Base-by-base conservation (phyloP, 2,329 filamentous ascomycete genomes). In the Dothideomycetes sp. region DNA sequence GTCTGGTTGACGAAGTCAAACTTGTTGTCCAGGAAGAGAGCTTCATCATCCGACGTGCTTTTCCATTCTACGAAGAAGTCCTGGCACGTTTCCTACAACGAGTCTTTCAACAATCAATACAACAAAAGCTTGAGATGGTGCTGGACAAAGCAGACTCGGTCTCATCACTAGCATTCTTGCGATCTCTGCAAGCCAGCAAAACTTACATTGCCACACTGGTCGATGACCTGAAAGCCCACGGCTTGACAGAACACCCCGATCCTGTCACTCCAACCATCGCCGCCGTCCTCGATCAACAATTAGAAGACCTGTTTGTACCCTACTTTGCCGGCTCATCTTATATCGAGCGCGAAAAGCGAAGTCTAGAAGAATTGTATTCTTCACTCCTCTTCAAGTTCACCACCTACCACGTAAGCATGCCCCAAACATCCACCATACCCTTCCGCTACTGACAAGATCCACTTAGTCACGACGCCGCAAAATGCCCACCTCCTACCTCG, bases 1-100 rank as follows among this genome's bases (percentile, higher is more conserved):
- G 85, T 4, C 70, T 98, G 18, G 72, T 96, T 24, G 89, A 96
- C 51, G 91, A 98, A 59, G 88, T 96, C 52, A 86, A 83, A 59
- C 81, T 95, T 34, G 86, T 95, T 34, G 87, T 96, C 62, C 89
- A 96, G 57, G 89, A 96, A 54, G 91, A 98, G 56, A 95, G 89
- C 8, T 84, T 86, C 49, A 94, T 95, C 58, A 96, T 98, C 59
- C 94, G 91, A 60, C 78, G 87, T 37, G 89, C 91, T 0, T 98
- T 98, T 55, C 91, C 91, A 0, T 95, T 88, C 59, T 89, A 94
- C 51, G 91, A 98, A 52, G 88, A 89, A 44, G 91, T 98, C 1
- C 67, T 98, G 37, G 80, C 80, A 47, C 89, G 89, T 52, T 98
- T 98, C 52, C 73, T 98, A 37, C 91, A 98, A 61, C 76, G 91